Evolutionary conservation across 768 basidiomycete genomes (phyloP), one percentile per base, ranked within the genome.

Genomic region (Kwoniella botswanensis): DNA sequence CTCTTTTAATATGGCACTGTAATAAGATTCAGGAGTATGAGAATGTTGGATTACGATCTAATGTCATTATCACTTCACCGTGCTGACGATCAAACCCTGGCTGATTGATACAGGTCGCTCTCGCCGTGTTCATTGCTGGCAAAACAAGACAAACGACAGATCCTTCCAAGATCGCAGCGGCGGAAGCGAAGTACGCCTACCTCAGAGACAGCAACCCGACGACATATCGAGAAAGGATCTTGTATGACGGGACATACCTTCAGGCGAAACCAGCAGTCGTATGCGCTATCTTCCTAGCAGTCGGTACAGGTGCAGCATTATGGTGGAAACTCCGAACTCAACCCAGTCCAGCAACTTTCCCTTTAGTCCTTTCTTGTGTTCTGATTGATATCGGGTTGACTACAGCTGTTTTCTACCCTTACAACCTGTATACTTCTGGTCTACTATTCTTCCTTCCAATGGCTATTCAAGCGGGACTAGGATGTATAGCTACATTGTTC

Each of bases 321-420:
- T 78, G 76, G 78, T 74, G 76, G 70, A 83, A 83, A 58, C 44
- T 82, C 22, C 71, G 74, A 17, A 83, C 82, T 4, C 76, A 80
- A 55, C 82, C 82, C 12, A 73, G 74, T 60, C 80, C 82, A 0
- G 78, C 74, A 22, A 83, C 82, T 1, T 82, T 82, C 50, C 75
- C 80, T 2, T 56, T 80, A 3, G 82, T 83, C 11, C 68, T 83
- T 4, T 74, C 76, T 7, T 80, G 79, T 44, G 73, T 83, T n/a
- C 72, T 83, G 10, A 66, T 79, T 44, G 82, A 82, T 57, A 76
- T 83, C n/a, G 63, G 76, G 24, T 62, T 81, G 21, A 81, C 80
- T 0, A 75, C 74, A 1, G 78, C 76, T 5, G 72, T 70, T 0
- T 74, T 75, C 17, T 76, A 76, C 44, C 78, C 78, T 0, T 67